Evolutionary conservation across 768 basidiomycete species (phyloP), one percentile per base, ranked within the genome.

Genomic region (Sutorius australiensis): DNA sequence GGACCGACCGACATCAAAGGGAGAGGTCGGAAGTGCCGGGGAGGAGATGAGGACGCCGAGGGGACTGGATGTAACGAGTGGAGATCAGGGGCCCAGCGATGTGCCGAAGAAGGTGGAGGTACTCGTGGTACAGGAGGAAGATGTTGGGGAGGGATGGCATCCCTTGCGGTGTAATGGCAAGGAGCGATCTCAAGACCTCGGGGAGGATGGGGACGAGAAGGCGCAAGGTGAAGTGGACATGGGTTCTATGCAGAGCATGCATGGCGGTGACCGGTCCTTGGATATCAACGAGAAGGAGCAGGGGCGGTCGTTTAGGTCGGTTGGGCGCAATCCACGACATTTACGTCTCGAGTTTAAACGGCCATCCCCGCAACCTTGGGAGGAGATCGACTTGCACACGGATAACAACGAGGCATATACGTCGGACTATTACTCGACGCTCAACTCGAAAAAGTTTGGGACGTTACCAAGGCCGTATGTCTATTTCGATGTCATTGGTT

Each of bases 281-380:
- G 60, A 60, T 37, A 58, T 36, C 51, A 46, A 63, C 48, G 64
- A 69, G 55, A 73, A 67, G 60, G 66, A 46, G 46, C 62, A 45
- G 34, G 67, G 39, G 63, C 67, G 45, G 54, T 54, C 53, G 54
- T 55, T 59, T 37, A 49, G 58, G 38, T 56, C 58, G 19, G 19
- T 58, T 43, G 53, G 54, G 40, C 70, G 71, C 27, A 59, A 67
- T 24, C 53, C 71, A 36, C 74, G 77, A 33, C 77, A 79, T 66
- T 73, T 84, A 47, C 75, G 74, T 42, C 68, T 81, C 56, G 74
- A 80, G 61, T 67, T 79, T 48, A 77, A 77, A 56, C 65, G 75
- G 16, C 71, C 78, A 17, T 79, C 83, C 30, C 81, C 86, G 39
- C 81, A 81, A 56, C 81, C 81, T 14, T 89, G 88, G 88, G 86